Evolutionary conservation across 2,329 filamentous ascomycete genomes (phyloP).

Genomic region (Lecanicillium sp.): DNA sequence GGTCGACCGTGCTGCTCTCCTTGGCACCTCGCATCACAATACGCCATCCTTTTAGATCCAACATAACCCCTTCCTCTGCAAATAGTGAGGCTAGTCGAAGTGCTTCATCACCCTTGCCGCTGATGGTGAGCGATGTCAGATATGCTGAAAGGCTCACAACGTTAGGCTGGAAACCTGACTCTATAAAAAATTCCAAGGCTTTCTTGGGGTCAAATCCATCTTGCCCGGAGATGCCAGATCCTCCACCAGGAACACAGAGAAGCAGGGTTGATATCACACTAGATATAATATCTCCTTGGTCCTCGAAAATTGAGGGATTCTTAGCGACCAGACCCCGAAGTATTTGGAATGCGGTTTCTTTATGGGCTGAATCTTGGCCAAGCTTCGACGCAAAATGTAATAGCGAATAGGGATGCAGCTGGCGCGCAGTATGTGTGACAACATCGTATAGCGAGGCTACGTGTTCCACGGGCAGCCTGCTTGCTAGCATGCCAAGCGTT

Average conservation of each 20-base stretch:
- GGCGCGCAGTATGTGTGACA: conserved; percentile 19
- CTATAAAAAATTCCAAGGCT: conserved; percentile 37
- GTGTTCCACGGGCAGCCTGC: conserved; percentile 21
- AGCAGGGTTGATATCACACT: conserved; percentile 55
- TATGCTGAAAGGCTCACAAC: conserved; percentile 57
- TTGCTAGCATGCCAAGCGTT: conserved; percentile 25
- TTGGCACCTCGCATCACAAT: conserved; percentile 68
- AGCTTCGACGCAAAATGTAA: conserved; percentile 41
- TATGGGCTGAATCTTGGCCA: conserved; percentile 29
- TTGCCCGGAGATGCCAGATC: conserved; percentile 12
- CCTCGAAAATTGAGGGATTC: conserved; percentile 45
- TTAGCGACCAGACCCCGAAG: conserved; percentile 24
- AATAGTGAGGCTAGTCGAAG: conserved; percentile 25
- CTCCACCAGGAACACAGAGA: conserved; percentile 21
- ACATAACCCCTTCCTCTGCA: conserved; percentile 39
- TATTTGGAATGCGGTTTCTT: conserved; percentile 36
- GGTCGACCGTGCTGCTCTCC: conserved; percentile 39
- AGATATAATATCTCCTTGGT: conserved; percentile 32
- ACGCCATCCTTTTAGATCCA: conserved; percentile 60
- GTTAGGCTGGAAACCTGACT: conserved; percentile 56
- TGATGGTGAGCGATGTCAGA: conserved; percentile 62
- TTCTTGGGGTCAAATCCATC: conserved; percentile 21
- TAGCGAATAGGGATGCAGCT: conserved; percentile 34
- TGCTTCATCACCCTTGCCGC: conserved; percentile 26
- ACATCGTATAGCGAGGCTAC: conserved; percentile 26